Evolutionary conservation across 257 asterid species (phyloP), one percentile per base, ranked within the genome.

Genomic region (Prunella vulgaris): DNA sequence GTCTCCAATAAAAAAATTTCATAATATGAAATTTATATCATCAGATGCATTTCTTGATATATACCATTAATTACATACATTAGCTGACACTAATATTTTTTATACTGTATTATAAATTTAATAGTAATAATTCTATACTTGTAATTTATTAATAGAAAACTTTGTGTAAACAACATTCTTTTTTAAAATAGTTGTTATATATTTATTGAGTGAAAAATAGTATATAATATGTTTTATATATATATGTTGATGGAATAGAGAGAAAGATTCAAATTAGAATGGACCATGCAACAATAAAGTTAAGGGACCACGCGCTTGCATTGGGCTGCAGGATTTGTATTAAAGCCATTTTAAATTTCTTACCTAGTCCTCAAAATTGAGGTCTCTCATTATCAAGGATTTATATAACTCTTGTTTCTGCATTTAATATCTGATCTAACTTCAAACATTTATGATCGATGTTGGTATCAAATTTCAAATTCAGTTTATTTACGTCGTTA

Each of bases 251-350:
- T 10, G 17, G 18, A 14, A 42, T 13, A 13, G 17, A 14, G 51
- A 42, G 13, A 42, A 42, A 42, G 51, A 42, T 42, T 42, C 18
- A 17, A 66, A 8, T 7, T n/a, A 49, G 58, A 66, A 37, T 68
- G 69, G 73, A 57, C 69, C 40, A 37, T 42, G 27, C 74, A 59
- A 72, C 60, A 28, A 60, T 72, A 75, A 71, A 66, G 44, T 21
- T 1, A 25, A 52, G 78, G 84, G 84, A 68, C 84, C 84, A 79
- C 78, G 70, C 59, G 59, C 59, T 64, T 22, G 17, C 38, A 35
- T 8, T 22, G 17, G 28, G 25, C 5, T 20, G 7, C 4, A 5
- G 3, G 44, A 37, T 37, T 40, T 40, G 15, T 3, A 40, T 42
- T 42, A 5, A 42, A 42, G 5, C 17, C 51, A 42, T 42, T 42